These are phyloP conservation scores for Populus pruinosa DNA, from an alignment of 345 rosid species.

Conservation along the genomic window DNA sequence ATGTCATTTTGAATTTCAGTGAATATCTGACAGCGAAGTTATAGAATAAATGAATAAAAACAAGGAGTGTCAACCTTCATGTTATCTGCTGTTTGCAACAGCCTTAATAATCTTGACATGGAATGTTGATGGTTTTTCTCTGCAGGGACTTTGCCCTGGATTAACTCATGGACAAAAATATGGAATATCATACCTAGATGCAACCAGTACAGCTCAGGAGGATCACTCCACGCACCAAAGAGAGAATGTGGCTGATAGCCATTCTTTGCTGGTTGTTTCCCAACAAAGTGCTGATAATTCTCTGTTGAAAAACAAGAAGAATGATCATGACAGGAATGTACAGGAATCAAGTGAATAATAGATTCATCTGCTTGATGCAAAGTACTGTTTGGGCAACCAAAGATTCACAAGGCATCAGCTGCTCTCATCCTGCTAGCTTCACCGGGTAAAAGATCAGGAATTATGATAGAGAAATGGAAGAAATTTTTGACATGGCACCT, in stretches of 20 bases:
- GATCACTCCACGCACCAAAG: slow-evolving; percentile 5
- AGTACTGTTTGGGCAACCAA: slow-evolving; percentile 3
- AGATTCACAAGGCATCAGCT: background rate
- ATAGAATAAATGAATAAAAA: background rate
- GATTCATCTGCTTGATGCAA: background rate
- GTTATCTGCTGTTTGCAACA: background rate
- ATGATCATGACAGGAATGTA: background rate
- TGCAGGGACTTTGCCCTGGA: slow-evolving; percentile 84
- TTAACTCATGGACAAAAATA: slow-evolving; percentile 78
- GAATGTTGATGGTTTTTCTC: background rate
- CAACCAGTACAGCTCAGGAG: slow-evolving; percentile 22
- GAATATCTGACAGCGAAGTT: background rate
- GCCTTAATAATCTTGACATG: background rate
- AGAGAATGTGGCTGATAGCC: slow-evolving; percentile 15
- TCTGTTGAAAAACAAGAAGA: background rate
- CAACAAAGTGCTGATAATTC: slow-evolving; percentile 5
- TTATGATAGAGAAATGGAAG: background rate
- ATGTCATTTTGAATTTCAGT: background rate
- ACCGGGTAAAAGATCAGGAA: background rate
- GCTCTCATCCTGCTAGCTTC: background rate
- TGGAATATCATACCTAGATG: slow-evolving; percentile 51
- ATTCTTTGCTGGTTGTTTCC: background rate
- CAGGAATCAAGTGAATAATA: slow-evolving; percentile 6
- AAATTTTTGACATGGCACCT: background rate
- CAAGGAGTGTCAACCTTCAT: background rate